Evolutionary conservation across 2,329 filamentous ascomycete species (phyloP), one percentile per base, ranked within the genome.

Genomic region (Lecanicillium sp.): DNA sequence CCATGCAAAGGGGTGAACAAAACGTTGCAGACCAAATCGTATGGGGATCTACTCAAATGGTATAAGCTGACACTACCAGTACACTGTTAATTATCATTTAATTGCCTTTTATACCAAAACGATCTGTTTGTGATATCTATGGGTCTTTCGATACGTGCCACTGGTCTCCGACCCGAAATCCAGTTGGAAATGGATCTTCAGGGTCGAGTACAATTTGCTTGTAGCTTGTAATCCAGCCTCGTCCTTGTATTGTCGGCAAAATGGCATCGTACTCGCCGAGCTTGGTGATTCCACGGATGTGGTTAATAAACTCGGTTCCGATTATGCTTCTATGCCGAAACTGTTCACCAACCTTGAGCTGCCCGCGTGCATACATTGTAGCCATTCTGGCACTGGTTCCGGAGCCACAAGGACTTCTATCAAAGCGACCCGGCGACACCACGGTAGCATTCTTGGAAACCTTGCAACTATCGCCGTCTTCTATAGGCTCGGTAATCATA

Each of bases 381-480:
- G 65, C 65, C 44, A 70, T 51, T 11, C 65, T 52, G 3, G 65
- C 63, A 42, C 54, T 63, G 0, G 60, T 68, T 2, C 66, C 65
- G 1, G 63, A 68, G 7, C 67, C 67, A 35, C 65, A 68, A 2
- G 65, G 66, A 41, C 65, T 67, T 14, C 65, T 48, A 43, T 70
- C 67, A 19, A 68, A 57, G n/a, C 66, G 48, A 0, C 65, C 64
- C 0, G 65, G 65, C 0, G 61, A 60, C 4, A 70, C 64, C 4
- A 70, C 59, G 11, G 66, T 62, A 0, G 65, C 56, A 43, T 68
- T 64, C 5, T 50, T 47, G 13, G 59, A 58, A 5, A 44, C 44
- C 32, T 61, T 63, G 8, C 50, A 50, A 1, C 38, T 34, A 5
- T 29, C 38, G 15, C 33, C 43, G 15, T 42, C 45, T 29, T 47